These are phyloP conservation scores for Colletotrichum scovillei DNA, from an alignment of 2,329 filamentous ascomycete genomes.

Conservation along the genomic window DNA sequence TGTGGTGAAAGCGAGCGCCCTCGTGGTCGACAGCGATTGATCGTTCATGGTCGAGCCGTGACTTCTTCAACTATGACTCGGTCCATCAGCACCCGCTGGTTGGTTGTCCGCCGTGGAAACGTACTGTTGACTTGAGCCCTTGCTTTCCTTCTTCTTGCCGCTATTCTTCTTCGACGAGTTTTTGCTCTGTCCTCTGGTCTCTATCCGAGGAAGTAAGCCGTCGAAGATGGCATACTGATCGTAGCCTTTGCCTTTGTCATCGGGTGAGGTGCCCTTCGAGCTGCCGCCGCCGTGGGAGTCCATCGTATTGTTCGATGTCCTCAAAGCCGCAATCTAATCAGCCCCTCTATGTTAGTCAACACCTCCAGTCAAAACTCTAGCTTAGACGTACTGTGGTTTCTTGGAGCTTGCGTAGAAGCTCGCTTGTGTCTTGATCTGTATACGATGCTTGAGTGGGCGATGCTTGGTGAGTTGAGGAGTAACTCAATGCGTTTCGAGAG, in stretches of 20 bases:
- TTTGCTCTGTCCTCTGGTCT: conserved; percentile 40
- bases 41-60: neutral
- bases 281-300: conserved; percentile 29
- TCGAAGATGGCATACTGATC: conserved; percentile 35
- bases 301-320: conserved; percentile 24
- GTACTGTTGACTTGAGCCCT: conserved; percentile 19
- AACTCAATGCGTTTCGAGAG: conserved; percentile 8
- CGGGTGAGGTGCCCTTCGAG: conserved; percentile 33
- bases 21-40: neutral
- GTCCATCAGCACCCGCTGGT: neutral
- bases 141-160: conserved; percentile 28
- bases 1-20: neutral
- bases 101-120: neutral
- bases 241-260: conserved; percentile 29
- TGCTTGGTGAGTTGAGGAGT: conserved; percentile 13
- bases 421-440: conserved; percentile 6
- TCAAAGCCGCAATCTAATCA: conserved; percentile 21
- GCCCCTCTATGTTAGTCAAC: neutral
- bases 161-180: conserved; percentile 28
- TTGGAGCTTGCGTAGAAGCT: conserved; percentile 32
- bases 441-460: neutral
- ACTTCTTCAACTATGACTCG: conserved; percentile 4
- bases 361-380: neutral
- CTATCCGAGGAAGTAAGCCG: conserved; percentile 40
- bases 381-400: conserved; percentile 18